Evolutionary conservation across 345 rosid species (phyloP).

Genomic region (Melaleuca quinquenervia): DNA sequence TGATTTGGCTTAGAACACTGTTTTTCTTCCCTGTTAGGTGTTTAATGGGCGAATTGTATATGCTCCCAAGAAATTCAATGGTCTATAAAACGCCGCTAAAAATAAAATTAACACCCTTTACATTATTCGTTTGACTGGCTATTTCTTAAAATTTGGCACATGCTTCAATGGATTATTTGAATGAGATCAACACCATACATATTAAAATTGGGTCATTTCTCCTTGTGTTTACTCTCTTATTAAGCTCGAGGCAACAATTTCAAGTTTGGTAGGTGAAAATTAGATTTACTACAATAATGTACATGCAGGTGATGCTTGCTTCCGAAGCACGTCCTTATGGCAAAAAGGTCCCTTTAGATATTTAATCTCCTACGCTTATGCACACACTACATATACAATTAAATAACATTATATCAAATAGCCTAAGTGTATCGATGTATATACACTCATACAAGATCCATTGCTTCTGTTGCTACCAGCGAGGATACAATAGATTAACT

Average conservation of each 20-base stretch:
- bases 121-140: background rate
- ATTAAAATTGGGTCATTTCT: background rate
- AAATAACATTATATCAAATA: background rate
- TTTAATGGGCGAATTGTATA: background rate
- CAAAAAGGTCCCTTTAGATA: background rate
- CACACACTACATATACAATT: background rate
- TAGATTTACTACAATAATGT: background rate
- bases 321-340: background rate
- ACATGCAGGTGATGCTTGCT: background rate
- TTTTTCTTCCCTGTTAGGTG: background rate
- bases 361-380: background rate
- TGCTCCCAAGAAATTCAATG: background rate
- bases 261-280: background rate
- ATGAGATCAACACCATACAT: background rate
- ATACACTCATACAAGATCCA: background rate
- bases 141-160: background rate
- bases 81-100: background rate
- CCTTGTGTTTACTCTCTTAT: background rate
- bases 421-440: background rate
- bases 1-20: background rate
- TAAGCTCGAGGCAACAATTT: background rate
- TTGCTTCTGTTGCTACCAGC: background rate
- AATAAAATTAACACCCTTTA: background rate
- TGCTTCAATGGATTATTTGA: background rate
- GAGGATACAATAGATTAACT: background rate